These are phyloP conservation scores for Pisolithus albus DNA, from an alignment of 768 basidiomycete species.

Conservation along the genomic window DNA sequence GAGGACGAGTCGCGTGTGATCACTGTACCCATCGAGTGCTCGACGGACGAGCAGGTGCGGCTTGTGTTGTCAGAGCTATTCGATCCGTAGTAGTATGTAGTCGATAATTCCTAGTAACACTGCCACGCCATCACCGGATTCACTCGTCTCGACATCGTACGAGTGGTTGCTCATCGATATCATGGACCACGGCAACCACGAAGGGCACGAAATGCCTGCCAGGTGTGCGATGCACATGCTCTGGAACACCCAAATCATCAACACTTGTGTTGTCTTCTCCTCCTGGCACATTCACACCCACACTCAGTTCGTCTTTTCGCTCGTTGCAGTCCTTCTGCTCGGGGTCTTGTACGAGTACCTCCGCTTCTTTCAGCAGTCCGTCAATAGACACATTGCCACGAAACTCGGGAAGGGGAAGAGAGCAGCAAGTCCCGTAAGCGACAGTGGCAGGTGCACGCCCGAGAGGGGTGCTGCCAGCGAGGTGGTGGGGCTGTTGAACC, in stretches of 20 bases:
- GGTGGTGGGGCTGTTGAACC: conserved; percentile 48
- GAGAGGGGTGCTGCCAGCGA: conserved; percentile 33
- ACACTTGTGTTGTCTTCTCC: conserved; percentile 77
- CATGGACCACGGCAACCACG: conserved; percentile 43
- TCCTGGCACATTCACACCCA: conserved; percentile 67
- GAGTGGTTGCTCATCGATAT: neutral
- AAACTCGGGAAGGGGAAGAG: conserved; percentile 42
- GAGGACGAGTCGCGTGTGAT: conserved; percentile 63
- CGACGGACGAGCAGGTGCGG: conserved; percentile 51
- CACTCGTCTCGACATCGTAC: neutral
- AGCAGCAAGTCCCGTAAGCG: conserved; percentile 28
- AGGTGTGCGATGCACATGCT: conserved; percentile 78
- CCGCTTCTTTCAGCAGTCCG: conserved; percentile 49
- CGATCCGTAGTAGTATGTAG: neutral
- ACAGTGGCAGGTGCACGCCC: conserved; percentile 37
- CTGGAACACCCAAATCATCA: conserved; percentile 75
- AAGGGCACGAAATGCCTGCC: conserved; percentile 39
- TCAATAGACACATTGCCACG: conserved; percentile 55
- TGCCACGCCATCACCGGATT: too few relatives aligned
- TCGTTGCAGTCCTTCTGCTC: conserved; percentile 55
- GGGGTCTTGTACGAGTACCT: conserved; percentile 80
- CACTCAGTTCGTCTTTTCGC: conserved; percentile 55
- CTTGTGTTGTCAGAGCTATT: neutral
- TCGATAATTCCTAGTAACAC: neutral
- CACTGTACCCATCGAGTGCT: conserved; percentile 44